Base-by-base conservation (phyloP, 306 rosid genomes). In the Sicyos edulis region DNA sequence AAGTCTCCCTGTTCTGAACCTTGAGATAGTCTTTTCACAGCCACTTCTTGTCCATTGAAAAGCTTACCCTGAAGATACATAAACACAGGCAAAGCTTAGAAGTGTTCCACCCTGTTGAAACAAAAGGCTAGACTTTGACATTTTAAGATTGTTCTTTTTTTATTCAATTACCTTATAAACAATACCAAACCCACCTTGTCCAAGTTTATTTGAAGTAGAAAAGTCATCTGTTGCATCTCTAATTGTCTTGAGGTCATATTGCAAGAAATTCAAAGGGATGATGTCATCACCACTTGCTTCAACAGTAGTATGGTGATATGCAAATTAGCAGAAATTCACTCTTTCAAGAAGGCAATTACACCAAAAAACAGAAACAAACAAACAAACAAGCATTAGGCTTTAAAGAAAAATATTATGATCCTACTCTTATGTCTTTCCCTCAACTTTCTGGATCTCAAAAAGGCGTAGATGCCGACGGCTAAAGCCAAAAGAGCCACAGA, bases 111-210 rank as follows among this genome's bases (percentile, higher is more conserved):
- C 29, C 22, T 14, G 26, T 6, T n/a, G 16, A 17, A 10, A 13
- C 71, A 66, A 40, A 40, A 34, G 21, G 62, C 53, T 64, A 50
- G 6, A 50, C n/a, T 50, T 50, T 50, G n/a, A 40, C 6, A 65
- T 5, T 14, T 42, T 20, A 16, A 17, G 3, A 37, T 65, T 3
- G 29, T 57, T 57, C 34, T 29, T 21, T 57, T 57, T 21, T 4
- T 2, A 26, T 19, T 57, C 21, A 32, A 17, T 64, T 22, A 74
- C 77, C 77, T 49, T 74, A 65, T 61, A 74, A 60, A 74, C 77
- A 3, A 53, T 26, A 7, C 77, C 77, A 49, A 74, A 74, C 13
- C 70, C 77, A 9, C 77, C 77, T 47, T 74, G 61, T 61, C 71
- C 71, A 51, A 74, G 77, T 40, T 74, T 62, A 49, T 61, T 61